Evolutionary conservation across 805 yeast species (phyloP).

Genomic region (Metschnikowia koreensis): DNA sequence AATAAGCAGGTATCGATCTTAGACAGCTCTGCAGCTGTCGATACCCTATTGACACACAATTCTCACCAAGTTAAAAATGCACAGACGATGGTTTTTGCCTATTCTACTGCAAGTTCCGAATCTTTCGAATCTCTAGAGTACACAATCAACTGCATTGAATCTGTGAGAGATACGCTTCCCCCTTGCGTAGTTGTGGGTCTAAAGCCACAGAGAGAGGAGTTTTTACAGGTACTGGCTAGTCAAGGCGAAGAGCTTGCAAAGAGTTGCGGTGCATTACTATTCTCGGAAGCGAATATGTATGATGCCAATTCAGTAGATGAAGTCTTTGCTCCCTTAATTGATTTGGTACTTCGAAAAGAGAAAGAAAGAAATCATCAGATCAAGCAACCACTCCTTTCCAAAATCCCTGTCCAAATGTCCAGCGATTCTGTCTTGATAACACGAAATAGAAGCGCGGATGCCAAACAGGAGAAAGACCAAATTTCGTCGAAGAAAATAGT

Average conservation of each 20-base stretch:
- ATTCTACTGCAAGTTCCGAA: constrained; percentile 26
- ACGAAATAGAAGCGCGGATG: neutral
- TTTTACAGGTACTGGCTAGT: constrained; percentile 28
- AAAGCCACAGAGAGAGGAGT: constrained; percentile 25
- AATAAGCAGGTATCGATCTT: constrained; percentile 30
- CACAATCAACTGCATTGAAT: constrained; percentile 22
- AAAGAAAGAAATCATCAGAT: neutral
- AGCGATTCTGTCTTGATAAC: neutral
- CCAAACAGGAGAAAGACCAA: neutral
- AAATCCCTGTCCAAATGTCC: neutral
- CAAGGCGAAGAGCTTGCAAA: constrained; percentile 32
- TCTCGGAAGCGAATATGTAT: constrained; percentile 29
- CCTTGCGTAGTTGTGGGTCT: constrained; percentile 33
- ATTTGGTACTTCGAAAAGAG: constrained; percentile 6
- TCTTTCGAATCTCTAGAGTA: constrained; percentile 32
- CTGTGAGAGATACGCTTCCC: constrained; percentile 26
- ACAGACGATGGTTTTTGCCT: constrained; percentile 28
- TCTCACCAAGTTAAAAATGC: constrained; percentile 31
- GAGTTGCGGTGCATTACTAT: constrained; percentile 26
- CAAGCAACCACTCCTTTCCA: neutral
- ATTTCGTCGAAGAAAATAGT: neutral
- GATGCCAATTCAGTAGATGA: constrained; percentile 22
- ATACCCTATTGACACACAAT: constrained; percentile 27
- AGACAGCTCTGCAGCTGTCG: constrained; percentile 28
- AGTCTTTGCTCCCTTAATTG: constrained; percentile 30